Percentiles rank a stretch among this genome's conserved stretches.
Evolutionary conservation across 495 filamentous ascomycete species (phyloP).

Genomic region (Aspergillus ellipticus): DNA sequence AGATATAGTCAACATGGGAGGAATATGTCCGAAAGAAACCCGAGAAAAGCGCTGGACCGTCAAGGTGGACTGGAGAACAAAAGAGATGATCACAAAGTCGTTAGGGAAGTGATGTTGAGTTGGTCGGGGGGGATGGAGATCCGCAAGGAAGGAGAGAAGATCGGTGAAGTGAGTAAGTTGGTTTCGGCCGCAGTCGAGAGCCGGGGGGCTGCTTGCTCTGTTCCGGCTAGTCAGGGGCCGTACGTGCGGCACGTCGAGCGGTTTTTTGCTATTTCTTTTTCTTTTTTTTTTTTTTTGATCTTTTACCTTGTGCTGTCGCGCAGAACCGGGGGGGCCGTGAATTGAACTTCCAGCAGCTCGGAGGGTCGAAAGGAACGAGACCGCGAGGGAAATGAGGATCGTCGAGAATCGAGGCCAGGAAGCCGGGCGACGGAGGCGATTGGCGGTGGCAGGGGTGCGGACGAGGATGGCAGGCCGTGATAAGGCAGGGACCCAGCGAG

Average conservation of each 20-base stretch:
- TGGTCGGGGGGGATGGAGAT: not conserved
- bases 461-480: no score
- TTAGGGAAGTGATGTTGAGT: not conserved
- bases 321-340: no score
- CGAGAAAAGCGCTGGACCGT: slow-evolving; percentile 7
- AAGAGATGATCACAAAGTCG: slow-evolving; percentile 10
- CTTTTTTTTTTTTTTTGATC: no score
- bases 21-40: not conserved
- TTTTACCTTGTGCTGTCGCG: no score
- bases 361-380: no score
- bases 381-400: not conserved
- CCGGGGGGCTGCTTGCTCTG: no score
- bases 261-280: no score
- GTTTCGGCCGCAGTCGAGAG: no score
- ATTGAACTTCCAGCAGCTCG: no score
- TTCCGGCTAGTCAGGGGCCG: no score
- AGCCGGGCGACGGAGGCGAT: not conserved
- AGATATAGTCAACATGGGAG: slow-evolving; percentile 9
- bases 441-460: not conserved
- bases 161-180: not conserved
- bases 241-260: no score
- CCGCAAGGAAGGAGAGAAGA: not conserved
- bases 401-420: not conserved
- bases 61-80: slow-evolving; percentile 3
- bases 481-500: not conserved